Base-by-base conservation (phyloP, 352 stramenopile species). In the Globisporangium echinulatum region DNA sequence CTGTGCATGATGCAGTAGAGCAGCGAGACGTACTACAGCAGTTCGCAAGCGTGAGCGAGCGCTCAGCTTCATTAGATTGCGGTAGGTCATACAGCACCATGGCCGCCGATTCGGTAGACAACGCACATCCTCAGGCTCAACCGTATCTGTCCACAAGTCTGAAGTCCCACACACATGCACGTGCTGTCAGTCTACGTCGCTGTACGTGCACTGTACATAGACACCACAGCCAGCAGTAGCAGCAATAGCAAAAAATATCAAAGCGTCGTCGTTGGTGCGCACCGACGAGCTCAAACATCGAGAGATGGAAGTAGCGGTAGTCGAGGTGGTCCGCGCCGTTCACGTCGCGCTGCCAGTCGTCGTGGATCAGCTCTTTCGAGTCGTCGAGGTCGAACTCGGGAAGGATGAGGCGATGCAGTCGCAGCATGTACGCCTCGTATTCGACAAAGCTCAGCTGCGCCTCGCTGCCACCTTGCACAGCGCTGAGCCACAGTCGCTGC, bases 241-340 rank as follows among this genome's bases (percentile, higher is more conserved):
- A 52, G 47, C 47, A 54, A 13, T 7, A 33, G 14, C 7, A 13
- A 9, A 68, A 33, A 33, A 2, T 3, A 33, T 33, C 25, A 33
- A 33, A 33, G 25, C 25, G 25, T 33, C 25, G 25, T 25, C 25
- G 25, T 33, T 33, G 25, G 25, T 3, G 25, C 81, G 43, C 49
- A 89, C 77, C 79, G 37, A 90, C 82, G 15, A 93, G 69, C 47
- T 93, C 83, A 62, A 91, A 91, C 75, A 93, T 89, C 13, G 83
- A 91, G 42, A 88, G 70, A 56, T 93, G 83, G 54, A 93, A 91
- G 43, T 76, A 88, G 5, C 72, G 58, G 56, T 88, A 93, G 52
- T 87, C 69, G 49, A 93, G 66, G 37, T 71, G 54, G 37, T 85
- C 67, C 7, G 76, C 62, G 5, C 75, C 72, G 8, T 72, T 68